These are phyloP conservation scores for Diaporthe sp. DNA, from an alignment of 2,329 filamentous ascomycete species.

Conservation along the genomic window DNA sequence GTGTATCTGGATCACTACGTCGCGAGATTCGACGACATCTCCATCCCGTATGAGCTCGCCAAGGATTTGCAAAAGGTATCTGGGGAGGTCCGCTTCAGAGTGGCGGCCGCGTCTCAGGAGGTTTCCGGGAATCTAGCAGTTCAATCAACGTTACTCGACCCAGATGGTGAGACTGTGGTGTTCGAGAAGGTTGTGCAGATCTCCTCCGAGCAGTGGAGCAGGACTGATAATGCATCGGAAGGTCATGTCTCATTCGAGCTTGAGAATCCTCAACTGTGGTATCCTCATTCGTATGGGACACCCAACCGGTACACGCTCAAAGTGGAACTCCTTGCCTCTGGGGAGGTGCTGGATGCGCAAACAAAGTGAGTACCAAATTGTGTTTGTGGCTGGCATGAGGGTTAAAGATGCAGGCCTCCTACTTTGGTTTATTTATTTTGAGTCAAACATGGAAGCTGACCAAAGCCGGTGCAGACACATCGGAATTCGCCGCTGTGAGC, in stretches of 20 bases:
- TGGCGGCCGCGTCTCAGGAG: neutral
- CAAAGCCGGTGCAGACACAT: constrained; percentile 73
- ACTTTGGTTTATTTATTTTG: too few relatives aligned
- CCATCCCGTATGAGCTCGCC: constrained; percentile 72
- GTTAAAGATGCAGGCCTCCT: too few relatives aligned
- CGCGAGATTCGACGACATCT: constrained; percentile 75
- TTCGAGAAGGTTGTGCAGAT: neutral
- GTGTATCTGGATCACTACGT: constrained; percentile 80
- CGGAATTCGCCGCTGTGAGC: constrained; percentile 75
- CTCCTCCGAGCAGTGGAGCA: neutral
- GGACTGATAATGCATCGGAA: neutral
- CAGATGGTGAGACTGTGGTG: neutral
- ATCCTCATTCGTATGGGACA: constrained; percentile 1
- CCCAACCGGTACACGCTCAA: neutral
- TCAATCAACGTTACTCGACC: neutral
- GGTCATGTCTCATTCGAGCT: neutral
- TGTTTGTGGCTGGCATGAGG: neutral
- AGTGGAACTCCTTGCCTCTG: neutral
- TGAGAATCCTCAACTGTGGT: neutral
- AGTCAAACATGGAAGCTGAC: too few relatives aligned
- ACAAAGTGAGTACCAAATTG: constrained; percentile 1
- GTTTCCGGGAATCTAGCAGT: neutral
- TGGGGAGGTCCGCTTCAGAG: constrained; percentile 56
- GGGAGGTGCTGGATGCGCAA: constrained; percentile 6
- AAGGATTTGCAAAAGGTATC: constrained; percentile 70